Percentiles rank a stretch among this genome's conserved stretches.
Evolutionary conservation across 106 monocot species (phyloP).

Genomic region (Allium cepa): DNA sequence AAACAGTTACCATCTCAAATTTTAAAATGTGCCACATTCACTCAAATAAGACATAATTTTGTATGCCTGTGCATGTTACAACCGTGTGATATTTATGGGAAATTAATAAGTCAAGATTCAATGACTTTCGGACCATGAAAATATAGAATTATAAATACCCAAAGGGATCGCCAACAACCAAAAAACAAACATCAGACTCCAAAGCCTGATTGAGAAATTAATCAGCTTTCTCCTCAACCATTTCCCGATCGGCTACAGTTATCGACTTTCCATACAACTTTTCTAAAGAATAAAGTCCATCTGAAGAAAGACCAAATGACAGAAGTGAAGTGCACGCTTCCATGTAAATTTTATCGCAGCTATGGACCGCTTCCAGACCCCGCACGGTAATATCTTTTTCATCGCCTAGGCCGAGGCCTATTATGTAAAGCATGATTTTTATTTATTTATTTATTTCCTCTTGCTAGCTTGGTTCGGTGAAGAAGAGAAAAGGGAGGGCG

Average conservation of each 20-base stretch:
- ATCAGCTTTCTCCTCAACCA: slow-evolving; percentile 87
- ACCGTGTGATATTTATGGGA: no score
- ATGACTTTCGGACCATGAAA: no score
- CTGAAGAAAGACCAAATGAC: slow-evolving; percentile 60
- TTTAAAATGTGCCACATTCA: no score
- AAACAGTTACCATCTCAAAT: no score
- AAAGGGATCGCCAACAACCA: slow-evolving; percentile 95
- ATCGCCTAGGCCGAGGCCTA: slow-evolving; percentile 80
- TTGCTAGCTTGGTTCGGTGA: no score
- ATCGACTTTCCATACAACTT: slow-evolving; percentile 68
- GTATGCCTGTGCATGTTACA: no score
- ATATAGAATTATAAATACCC: slow-evolving; percentile 27
- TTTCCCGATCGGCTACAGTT: slow-evolving; percentile 71
- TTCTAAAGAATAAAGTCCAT: slow-evolving; percentile 59
- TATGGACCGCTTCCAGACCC: slow-evolving; percentile 64
- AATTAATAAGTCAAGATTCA: no score
- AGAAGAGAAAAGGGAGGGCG: background rate
- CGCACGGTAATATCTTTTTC: slow-evolving; percentile 79
- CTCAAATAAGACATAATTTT: no score
- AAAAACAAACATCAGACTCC: slow-evolving; percentile 64
- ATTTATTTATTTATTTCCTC: background rate
- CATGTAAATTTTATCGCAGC: slow-evolving; percentile 53
- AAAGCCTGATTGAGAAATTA: slow-evolving; percentile 45
- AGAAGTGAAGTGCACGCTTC: slow-evolving; percentile 94
- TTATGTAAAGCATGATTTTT: slow-evolving; percentile 50